phyloP scores from a whole-genome alignment of 1,139 yeast species.

The Lodderomyces metapsilosis region DNA sequence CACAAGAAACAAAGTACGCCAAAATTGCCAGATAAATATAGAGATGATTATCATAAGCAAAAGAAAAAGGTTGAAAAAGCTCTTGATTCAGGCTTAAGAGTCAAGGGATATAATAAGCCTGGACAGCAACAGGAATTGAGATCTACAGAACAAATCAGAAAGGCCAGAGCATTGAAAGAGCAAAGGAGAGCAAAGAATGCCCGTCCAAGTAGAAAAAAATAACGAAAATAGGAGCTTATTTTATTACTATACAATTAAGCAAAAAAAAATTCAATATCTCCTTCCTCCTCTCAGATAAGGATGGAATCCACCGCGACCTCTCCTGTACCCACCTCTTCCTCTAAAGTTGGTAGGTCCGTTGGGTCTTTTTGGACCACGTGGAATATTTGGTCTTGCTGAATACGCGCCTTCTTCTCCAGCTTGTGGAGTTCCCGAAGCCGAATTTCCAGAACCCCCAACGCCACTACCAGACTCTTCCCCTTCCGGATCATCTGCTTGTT shows the following conservation, averaged over 20 bases:
- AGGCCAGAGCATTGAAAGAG: slow-evolving; percentile 67
- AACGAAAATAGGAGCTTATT: slow-evolving; percentile 4
- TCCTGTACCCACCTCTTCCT: slow-evolving; percentile 22
- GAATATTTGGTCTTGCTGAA: slow-evolving; percentile 34
- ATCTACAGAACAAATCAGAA: slow-evolving; percentile 74
- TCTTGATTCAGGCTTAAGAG: slow-evolving; percentile 66
- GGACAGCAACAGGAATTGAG: slow-evolving; percentile 61
- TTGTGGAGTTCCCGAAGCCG: slow-evolving; percentile 1
- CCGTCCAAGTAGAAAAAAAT: slow-evolving; percentile 54
- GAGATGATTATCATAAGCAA: slow-evolving; percentile 85
- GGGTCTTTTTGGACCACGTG: slow-evolving; percentile 46
- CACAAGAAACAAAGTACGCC: slow-evolving; percentile 83
- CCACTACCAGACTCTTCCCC: slow-evolving; percentile 8
- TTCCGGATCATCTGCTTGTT: slow-evolving; percentile 35
- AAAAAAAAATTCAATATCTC: slow-evolving; percentile 13
- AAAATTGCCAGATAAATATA: slow-evolving; percentile 77
- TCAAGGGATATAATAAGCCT: slow-evolving; percentile 64
- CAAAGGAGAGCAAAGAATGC: slow-evolving; percentile 83
- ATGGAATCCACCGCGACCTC: slow-evolving; percentile 26
- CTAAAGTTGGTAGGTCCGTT: slow-evolving; percentile 41
- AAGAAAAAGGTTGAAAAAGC: slow-evolving; percentile 84
- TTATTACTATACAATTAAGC: not conserved
- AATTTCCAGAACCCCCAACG: not conserved
- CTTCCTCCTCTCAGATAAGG: slow-evolving; percentile 25
- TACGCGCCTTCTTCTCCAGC: slow-evolving; percentile 16